phyloP scores from a whole-genome alignment of 192 early-diverging fungal genomes.

The Coemansia sp. region DNA sequence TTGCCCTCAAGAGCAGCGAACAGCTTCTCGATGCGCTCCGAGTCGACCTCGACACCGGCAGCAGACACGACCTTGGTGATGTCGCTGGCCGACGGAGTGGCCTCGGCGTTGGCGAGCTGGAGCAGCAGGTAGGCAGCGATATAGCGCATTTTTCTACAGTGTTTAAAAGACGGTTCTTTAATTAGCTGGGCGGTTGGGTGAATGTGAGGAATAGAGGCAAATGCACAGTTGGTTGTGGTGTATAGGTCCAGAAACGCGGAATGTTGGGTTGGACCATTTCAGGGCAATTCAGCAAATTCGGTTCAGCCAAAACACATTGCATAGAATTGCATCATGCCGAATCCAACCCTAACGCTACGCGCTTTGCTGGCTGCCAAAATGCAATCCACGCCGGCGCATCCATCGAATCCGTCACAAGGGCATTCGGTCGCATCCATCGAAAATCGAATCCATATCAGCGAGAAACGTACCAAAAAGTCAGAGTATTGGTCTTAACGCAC shows the following conservation, averaged over 20 bases:
- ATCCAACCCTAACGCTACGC: not conserved
- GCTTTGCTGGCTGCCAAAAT: not conserved
- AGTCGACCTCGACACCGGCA: conserved; percentile 91
- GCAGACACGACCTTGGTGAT: conserved; percentile 81
- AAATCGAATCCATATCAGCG: conserved; percentile 12
- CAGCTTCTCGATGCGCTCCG: conserved; percentile 74
- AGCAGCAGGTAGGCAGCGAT: conserved; percentile 98
- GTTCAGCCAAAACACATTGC: not conserved
- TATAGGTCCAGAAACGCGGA: not conserved
- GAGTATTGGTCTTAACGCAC: conserved; percentile 44
- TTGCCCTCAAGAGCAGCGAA: conserved; percentile 84
- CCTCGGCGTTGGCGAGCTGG: conserved; percentile 79
- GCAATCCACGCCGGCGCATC: conserved; percentile 2
- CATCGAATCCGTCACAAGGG: not conserved
- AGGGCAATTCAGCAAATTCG: not conserved
- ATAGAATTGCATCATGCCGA: not conserved
- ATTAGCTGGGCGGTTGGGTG: no score
- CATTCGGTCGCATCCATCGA: conserved; percentile 27
- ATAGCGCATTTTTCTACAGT: conserved; percentile 84
- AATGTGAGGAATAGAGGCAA: no score
- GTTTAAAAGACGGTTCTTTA: no score
- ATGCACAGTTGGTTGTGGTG: no score
- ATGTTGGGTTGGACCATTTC: not conserved
- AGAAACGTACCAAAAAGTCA: conserved; percentile 31
- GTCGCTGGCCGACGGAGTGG: conserved; percentile 71